These are phyloP conservation scores for Chrysosporium keratinophilum DNA, from an alignment of 2,329 filamentous ascomycete genomes.

Conservation along the genomic window DNA sequence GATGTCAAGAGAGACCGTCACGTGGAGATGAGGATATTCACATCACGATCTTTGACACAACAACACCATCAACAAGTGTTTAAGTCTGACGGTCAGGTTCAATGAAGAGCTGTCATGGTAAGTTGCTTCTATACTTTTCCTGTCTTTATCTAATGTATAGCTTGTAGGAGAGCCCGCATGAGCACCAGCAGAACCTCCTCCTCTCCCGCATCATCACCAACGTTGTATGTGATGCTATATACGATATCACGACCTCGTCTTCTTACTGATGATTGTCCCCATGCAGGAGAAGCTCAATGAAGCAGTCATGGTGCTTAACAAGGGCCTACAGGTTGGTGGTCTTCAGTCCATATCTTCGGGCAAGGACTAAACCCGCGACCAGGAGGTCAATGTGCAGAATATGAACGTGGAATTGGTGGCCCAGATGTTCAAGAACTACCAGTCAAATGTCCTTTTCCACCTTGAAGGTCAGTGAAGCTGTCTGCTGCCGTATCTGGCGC, in stretches of 20 bases:
- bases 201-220: conserved; percentile 95
- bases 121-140: background rate
- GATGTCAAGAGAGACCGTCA: background rate
- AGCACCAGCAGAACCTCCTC: conserved; percentile 90
- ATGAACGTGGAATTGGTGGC: conserved; percentile 98
- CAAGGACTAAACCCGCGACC: conserved; percentile 9
- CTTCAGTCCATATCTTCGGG: background rate
- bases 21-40: background rate
- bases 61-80: too few relatives aligned
- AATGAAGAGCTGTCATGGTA: background rate
- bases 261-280: background rate
- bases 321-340: conserved; percentile 63
- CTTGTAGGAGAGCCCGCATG: conserved; percentile 81
- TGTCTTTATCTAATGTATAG: background rate
- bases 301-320: conserved; percentile 84
- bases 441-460: conserved; percentile 94
- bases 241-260: background rate
- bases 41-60: too few relatives aligned
- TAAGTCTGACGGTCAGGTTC: background rate
- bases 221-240: conserved; percentile 56
- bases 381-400: conserved; percentile 98
- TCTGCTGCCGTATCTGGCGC: background rate
- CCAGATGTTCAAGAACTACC: conserved; percentile 99
- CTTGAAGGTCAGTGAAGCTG: conserved; percentile 61
- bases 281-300: conserved; percentile 91